A percentile compares a stretch with the other conserved stretches of the same genome.
Evolutionary conservation across 2,329 filamentous ascomycete genomes (phyloP).

Genomic region (Arthrobotrys musiformis): DNA sequence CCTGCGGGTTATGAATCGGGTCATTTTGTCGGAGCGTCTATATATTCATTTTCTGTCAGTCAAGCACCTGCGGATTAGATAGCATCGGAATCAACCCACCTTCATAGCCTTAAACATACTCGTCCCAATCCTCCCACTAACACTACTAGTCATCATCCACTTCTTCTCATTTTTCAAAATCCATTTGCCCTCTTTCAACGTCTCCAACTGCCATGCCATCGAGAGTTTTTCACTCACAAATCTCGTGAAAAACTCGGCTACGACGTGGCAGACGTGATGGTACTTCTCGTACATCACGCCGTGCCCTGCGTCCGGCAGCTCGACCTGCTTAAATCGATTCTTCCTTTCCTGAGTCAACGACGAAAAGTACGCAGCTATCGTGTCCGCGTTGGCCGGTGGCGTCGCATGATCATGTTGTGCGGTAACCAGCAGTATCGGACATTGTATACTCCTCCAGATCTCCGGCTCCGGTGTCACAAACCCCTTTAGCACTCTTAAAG

Average conservation of each 20-base stretch:
- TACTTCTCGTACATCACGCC: conserved; percentile 82
- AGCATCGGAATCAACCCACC: background rate
- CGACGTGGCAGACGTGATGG: conserved; percentile 70
- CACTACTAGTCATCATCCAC: conserved; percentile 82
- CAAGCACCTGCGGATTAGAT: background rate
- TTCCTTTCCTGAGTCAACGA: conserved; percentile 33
- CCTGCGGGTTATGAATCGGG: conserved; percentile 77
- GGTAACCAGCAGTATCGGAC: conserved; percentile 81
- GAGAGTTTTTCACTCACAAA: conserved; percentile 81
- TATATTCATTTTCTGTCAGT: conserved; percentile 59
- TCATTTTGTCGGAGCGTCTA: conserved; percentile 94
- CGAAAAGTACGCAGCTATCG: conserved; percentile 67
- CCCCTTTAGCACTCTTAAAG: conserved; percentile 82
- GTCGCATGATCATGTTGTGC: conserved; percentile 82
- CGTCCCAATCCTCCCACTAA: conserved; percentile 79
- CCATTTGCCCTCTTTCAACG: conserved; percentile 93
- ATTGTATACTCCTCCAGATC: conserved; percentile 76
- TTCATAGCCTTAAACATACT: conserved; percentile 62
- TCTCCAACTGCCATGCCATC: conserved; percentile 89
- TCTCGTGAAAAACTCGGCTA: conserved; percentile 81
- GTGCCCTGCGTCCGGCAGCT: conserved; percentile 66
- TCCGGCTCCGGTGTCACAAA: conserved; percentile 71
- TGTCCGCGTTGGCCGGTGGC: conserved; percentile 75
- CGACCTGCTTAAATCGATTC: conserved; percentile 58
- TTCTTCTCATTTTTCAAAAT: conserved; percentile 96